phyloP scores from a whole-genome alignment of 371 early-diverging fungal genomes.

The Syncephalastrum monosporum region DNA sequence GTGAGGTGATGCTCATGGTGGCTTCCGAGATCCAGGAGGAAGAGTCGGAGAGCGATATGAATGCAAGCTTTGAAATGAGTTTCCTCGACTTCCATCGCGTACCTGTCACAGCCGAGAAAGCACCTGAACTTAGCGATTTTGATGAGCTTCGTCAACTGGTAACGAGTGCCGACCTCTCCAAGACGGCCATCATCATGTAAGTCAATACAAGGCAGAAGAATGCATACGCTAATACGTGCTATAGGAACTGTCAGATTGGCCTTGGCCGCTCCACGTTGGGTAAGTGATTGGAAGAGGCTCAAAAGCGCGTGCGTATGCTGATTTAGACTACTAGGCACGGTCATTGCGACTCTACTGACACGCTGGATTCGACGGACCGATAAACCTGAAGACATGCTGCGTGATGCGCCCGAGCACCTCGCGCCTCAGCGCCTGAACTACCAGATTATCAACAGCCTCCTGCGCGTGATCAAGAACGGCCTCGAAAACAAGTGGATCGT shows the following conservation, averaged over 20 bases:
- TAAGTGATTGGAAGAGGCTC: slow-evolving; percentile 3
- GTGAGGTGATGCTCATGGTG: slow-evolving; percentile 52
- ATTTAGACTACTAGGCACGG: slow-evolving; percentile 22
- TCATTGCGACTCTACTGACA: slow-evolving; percentile 55
- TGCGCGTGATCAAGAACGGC: slow-evolving; percentile 66
- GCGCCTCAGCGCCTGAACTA: slow-evolving; percentile 44
- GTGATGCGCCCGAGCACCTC: background rate
- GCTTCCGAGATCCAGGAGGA: slow-evolving; percentile 19
- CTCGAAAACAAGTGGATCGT: slow-evolving; percentile 62
- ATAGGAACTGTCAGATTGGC: slow-evolving; percentile 71
- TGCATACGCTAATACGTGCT: background rate
- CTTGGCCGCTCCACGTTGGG: slow-evolving; percentile 65
- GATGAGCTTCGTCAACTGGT: slow-evolving; percentile 53
- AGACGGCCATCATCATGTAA: slow-evolving; percentile 58
- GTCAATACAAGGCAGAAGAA: slow-evolving; percentile 1
- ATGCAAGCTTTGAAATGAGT: background rate
- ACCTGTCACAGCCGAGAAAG: slow-evolving; percentile 63
- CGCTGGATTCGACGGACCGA: slow-evolving; percentile 44
- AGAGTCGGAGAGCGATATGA: background rate
- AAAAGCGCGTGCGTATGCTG: background rate
- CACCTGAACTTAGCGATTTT: slow-evolving; percentile 61
- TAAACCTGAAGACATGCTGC: background rate
- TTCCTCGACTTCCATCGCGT: slow-evolving; percentile 50
- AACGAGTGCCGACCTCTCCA: slow-evolving; percentile 30
- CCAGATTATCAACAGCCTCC: slow-evolving; percentile 64